Base-by-base conservation (phyloP, 192 early-diverging fungal species). In the Backusella luteola region DNA sequence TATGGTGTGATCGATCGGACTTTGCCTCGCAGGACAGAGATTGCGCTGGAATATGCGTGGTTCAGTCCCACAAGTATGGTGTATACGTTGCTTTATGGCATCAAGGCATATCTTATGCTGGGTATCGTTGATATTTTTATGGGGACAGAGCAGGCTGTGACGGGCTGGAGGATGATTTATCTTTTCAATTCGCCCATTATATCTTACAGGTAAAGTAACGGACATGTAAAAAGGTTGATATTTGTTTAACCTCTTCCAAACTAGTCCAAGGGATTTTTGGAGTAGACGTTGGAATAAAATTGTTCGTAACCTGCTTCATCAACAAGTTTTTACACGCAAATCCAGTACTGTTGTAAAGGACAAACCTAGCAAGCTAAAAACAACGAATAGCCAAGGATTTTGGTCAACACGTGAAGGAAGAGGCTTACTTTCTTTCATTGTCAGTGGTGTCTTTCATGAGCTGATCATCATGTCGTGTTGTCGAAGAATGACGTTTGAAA, bases 201-300 rank as follows among this genome's bases (percentile, higher is more conserved):
- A 15, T 53, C 76, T 21, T 56, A n/a, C 14, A 68, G 74, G 74
- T 76, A 76, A 32, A 32, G 29, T 32, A 32, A 32, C 32, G 32
- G 32, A 32, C 32, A 3, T 32, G 32, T 32, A 32, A 32, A 44
- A 17, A 44, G 42, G 42, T 4, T 39, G 38, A 39, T 12, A 12
- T 44, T 44, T 1, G 15, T 44, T 0, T 44, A 15, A 14, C 2
- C 15, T 5, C 19, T 17, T 44, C 23, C 6, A 23, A 41, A 52
- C 4, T 26, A 68, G 69, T 44, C 76, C 76, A 42, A 39, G 49
- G 8, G 76, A 77, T 66, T 77, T 77, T 14, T 77, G 76, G 76
- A 53, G 69, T n/a, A 21, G 71, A 41, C 49, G 76, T n/a, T 77
- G 76, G 76, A 77, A 77, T 44, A 72, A 38, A 53, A 41, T 73